A percentile compares a stretch with the other conserved stretches of the same genome.
Evolutionary conservation across 2,329 filamentous ascomycete species (phyloP).

Genomic region (Ceratocystis destructans): DNA sequence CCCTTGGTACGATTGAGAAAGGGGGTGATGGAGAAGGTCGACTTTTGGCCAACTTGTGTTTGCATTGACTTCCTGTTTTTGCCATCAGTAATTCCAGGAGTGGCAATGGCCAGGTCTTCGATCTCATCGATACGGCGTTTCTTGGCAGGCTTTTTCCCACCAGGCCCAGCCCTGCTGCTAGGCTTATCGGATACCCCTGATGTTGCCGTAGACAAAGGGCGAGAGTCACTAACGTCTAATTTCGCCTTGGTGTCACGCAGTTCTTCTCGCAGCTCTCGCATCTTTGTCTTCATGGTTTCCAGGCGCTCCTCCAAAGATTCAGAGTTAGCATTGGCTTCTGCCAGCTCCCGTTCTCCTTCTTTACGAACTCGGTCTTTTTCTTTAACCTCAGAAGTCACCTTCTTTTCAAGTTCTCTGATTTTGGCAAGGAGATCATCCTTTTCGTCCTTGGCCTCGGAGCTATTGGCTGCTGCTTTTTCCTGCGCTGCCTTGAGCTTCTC

Average conservation of each 20-base stretch:
- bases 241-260: constrained; percentile 31
- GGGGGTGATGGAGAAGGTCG: constrained; percentile 83
- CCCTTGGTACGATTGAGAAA: constrained; percentile 65
- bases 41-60: constrained; percentile 60
- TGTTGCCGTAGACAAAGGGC: neutral
- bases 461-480: constrained; percentile 11
- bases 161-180: constrained; percentile 24
- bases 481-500: constrained; percentile 32
- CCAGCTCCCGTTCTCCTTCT: constrained; percentile 39
- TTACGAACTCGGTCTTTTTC: constrained; percentile 35
- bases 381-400: constrained; percentile 30
- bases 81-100: constrained; percentile 30
- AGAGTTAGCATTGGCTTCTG: constrained; percentile 48
- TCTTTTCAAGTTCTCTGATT: constrained; percentile 24
- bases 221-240: constrained; percentile 27
- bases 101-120: constrained; percentile 35
- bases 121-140: constrained; percentile 36
- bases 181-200: constrained; percentile 21
- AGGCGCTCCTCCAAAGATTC: constrained; percentile 57
- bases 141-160: constrained; percentile 27
- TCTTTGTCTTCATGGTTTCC: constrained; percentile 54
- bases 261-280: constrained; percentile 46
- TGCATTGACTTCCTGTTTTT: constrained; percentile 47
- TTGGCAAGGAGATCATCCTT: constrained; percentile 12
- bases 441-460: constrained; percentile 2